These are phyloP conservation scores for Hypericum perforatum DNA, from an alignment of 345 rosid genomes.

Conservation along the genomic window DNA sequence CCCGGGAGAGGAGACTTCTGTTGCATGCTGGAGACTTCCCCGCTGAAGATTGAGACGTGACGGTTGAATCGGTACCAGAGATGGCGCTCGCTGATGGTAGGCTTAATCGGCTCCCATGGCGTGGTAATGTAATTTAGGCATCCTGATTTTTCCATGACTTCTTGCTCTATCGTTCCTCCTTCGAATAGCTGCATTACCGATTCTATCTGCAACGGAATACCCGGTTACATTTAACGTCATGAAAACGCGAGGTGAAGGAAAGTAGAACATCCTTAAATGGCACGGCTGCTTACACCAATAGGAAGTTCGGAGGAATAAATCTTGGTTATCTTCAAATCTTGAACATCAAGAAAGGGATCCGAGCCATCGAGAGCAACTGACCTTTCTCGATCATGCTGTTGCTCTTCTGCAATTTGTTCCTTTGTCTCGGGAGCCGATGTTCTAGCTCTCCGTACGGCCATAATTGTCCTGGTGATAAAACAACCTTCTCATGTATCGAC, in stretches of 20 bases:
- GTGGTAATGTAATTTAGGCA: no score
- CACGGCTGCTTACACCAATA: no score
- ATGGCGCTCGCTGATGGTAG: slow-evolving; percentile 25
- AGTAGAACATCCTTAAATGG: no score
- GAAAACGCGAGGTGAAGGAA: no score
- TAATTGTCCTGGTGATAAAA: slow-evolving; percentile 49
- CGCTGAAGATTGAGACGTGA: slow-evolving; percentile 68
- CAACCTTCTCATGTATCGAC: slow-evolving; percentile 7
- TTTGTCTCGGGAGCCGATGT: slow-evolving; percentile 42
- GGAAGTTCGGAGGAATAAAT: no score
- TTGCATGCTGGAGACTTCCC: slow-evolving; percentile 62
- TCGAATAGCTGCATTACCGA: no score
- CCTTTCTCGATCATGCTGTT: slow-evolving; percentile 30
- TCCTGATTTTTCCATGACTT: no score
- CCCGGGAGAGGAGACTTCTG: slow-evolving; percentile 35
- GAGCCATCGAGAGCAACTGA: slow-evolving; percentile 27
- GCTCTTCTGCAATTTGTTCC: slow-evolving; percentile 53
- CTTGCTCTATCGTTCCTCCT: no score
- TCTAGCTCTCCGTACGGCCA: slow-evolving; percentile 82
- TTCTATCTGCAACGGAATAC: no score
- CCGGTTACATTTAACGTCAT: no score
- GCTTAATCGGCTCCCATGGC: no score
- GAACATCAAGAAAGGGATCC: slow-evolving; percentile 22
- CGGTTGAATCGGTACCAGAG: slow-evolving; percentile 54
- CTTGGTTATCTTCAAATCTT: slow-evolving; percentile 22